Evolutionary conservation across 2,329 filamentous ascomycete species (phyloP).

Genomic region (Ophiostoma triangulosporum): DNA sequence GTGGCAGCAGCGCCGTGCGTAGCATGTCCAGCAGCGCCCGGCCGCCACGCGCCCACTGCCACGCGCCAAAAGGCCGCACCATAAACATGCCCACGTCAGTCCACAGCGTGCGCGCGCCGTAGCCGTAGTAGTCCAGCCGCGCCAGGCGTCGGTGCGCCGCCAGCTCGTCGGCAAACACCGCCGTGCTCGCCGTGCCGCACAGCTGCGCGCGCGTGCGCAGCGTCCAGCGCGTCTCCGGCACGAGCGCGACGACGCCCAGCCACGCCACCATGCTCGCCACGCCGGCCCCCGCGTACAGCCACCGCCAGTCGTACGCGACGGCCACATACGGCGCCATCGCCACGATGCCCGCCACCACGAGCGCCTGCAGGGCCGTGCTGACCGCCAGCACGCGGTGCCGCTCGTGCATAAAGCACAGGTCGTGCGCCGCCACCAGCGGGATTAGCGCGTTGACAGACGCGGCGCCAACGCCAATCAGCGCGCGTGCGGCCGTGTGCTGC

Average conservation of each 20-base stretch:
- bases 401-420: slow-evolving; percentile 27
- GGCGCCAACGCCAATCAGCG: slow-evolving; percentile 23
- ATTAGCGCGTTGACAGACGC: slow-evolving; percentile 24
- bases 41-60: slow-evolving; percentile 18
- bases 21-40: slow-evolving; percentile 12
- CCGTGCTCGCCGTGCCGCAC: not conserved
- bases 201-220: slow-evolving; percentile 19
- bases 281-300: slow-evolving; percentile 23
- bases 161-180: slow-evolving; percentile 15
- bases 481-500: slow-evolving; percentile 22
- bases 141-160: slow-evolving; percentile 8
- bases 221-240: slow-evolving; percentile 24
- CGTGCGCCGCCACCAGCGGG: slow-evolving; percentile 24
- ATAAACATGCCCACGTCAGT: slow-evolving; percentile 20
- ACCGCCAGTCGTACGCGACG: slow-evolving; percentile 22
- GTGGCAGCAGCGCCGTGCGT: slow-evolving; percentile 17
- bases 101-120: slow-evolving; percentile 18
- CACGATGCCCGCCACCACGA: slow-evolving; percentile 20
- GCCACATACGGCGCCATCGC: slow-evolving; percentile 20
- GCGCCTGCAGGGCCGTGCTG: slow-evolving; percentile 19
- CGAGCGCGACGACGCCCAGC: slow-evolving; percentile 20
- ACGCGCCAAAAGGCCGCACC: slow-evolving; percentile 10
- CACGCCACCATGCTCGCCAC: slow-evolving; percentile 21
- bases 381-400: slow-evolving; percentile 22
- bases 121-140: slow-evolving; percentile 9